phyloP scores from a whole-genome alignment of 169 alveolate genomes.

The Perkinsus olseni region DNA sequence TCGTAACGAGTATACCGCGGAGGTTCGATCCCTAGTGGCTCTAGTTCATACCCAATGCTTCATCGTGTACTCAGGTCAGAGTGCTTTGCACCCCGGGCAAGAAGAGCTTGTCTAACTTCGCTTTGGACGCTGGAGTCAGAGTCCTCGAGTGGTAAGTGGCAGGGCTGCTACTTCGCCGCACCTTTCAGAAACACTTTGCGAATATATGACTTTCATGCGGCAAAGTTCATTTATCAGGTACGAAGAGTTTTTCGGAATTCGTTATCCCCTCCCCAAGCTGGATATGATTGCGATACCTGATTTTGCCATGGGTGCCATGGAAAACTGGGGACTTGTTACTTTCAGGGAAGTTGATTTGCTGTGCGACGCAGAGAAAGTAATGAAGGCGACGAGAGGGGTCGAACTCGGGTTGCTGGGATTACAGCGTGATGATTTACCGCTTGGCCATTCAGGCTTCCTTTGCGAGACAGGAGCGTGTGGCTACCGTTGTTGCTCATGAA shows the following conservation, averaged over 20 bases:
- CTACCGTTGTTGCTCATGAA: slow-evolving; percentile 63
- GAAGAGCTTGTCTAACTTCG: background rate
- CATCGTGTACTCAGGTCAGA: background rate
- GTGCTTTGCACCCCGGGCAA: background rate
- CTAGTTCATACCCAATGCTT: too few species aligned
- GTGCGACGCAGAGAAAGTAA: background rate
- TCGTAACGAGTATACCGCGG: background rate
- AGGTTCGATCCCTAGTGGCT: background rate
- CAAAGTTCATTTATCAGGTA: slow-evolving; percentile 15
- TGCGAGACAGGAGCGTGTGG: slow-evolving; percentile 17
- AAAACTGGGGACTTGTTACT: slow-evolving; percentile 74
- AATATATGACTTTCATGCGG: too few species aligned
- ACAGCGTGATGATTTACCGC: background rate
- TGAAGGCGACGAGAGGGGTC: background rate
- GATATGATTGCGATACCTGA: slow-evolving; percentile 63
- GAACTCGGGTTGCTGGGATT: background rate
- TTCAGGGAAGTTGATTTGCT: slow-evolving; percentile 37
- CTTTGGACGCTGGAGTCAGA: background rate
- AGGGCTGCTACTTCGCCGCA: too few species aligned
- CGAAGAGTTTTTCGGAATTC: slow-evolving; percentile 52
- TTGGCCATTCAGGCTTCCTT: background rate
- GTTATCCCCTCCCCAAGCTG: slow-evolving; percentile 56
- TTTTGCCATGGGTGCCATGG: slow-evolving; percentile 73
- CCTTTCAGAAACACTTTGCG: too few species aligned
- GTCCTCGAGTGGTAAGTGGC: background rate